These are phyloP conservation scores for Coriolopsis trogii DNA, from an alignment of 1,284 basidiomycete species.

Conservation along the genomic window DNA sequence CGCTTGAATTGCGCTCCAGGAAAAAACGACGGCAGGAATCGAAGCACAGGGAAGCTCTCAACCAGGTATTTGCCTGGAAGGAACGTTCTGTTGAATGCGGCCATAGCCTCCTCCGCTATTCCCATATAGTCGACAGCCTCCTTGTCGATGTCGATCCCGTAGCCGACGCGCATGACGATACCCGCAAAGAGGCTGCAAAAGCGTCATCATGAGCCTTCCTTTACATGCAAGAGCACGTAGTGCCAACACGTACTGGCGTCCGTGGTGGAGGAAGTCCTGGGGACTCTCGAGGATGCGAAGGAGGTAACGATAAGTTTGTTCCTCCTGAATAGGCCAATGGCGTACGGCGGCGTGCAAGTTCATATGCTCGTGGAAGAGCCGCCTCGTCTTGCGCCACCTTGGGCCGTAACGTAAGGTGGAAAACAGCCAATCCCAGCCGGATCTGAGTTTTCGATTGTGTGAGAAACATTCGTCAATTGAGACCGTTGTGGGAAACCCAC, in stretches of 20 bases:
- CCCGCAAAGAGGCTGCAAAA: constrained; percentile 1
- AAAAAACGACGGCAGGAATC: constrained; percentile 8
- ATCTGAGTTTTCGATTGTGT: background rate
- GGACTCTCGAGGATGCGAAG: constrained; percentile 4
- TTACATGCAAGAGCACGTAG: background rate
- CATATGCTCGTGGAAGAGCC: constrained; percentile 14
- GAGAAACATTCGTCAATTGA: background rate
- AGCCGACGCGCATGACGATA: constrained; percentile 28
- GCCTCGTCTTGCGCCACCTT: constrained; percentile 8
- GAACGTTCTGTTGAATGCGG: constrained; percentile 7
- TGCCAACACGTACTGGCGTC: constrained; percentile 7
- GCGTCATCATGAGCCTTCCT: background rate
- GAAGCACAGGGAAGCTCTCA: constrained; percentile 13
- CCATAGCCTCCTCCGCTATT: constrained; percentile 10
- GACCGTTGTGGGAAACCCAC: background rate
- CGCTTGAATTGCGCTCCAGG: constrained; percentile 17
- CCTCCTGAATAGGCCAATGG: constrained; percentile 8
- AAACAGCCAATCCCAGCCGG: constrained; percentile 6
- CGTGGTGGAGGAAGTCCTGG: constrained; percentile 8
- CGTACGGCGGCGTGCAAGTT: background rate
- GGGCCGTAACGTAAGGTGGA: constrained; percentile 2
- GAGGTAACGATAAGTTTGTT: constrained; percentile 6
- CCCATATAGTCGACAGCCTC: constrained; percentile 6
- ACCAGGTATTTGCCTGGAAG: constrained; percentile 14
- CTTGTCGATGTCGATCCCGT: constrained; percentile 36